Conservation (phyloP, 345 rosid species). For the Psidium friedrichsthalianum region DNA sequence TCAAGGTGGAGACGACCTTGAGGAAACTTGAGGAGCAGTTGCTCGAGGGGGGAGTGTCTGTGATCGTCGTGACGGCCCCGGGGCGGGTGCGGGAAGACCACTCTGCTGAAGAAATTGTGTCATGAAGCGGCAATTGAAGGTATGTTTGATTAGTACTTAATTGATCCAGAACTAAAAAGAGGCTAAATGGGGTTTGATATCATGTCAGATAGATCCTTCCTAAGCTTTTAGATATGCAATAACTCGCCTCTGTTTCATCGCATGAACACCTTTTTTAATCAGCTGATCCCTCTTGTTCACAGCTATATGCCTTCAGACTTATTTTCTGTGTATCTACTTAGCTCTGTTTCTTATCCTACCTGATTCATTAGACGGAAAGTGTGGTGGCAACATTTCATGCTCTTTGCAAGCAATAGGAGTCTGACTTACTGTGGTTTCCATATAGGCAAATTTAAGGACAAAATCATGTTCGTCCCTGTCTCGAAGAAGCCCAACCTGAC, state of each 20-base stretch:
- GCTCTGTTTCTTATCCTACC: neutral
- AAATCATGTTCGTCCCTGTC: constrained; percentile 10
- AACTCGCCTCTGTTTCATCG: neutral
- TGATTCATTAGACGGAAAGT: neutral
- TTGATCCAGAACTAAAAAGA: too few species aligned
- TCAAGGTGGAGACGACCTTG: too few species aligned
- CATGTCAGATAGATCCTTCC: neutral
- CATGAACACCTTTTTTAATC: neutral
- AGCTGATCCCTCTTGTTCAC: neutral
- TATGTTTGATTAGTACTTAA: too few species aligned
- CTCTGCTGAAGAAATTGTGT: too few species aligned
- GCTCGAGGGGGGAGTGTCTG: too few species aligned
- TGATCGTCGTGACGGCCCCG: too few species aligned
- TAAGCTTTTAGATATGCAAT: neutral
- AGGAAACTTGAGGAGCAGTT: too few species aligned
- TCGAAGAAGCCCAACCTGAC: neutral
- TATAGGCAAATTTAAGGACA: constrained; percentile 10
- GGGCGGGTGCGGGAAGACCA: too few species aligned
- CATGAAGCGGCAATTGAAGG: too few species aligned
- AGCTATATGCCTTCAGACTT: too few species aligned
- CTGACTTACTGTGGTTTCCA: neutral
- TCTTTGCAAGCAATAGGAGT: neutral
- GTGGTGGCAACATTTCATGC: neutral
- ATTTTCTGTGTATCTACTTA: neutral
- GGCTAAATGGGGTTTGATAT: neutral